These are phyloP conservation scores for Aspergillus tamarii DNA, from an alignment of 2,329 filamentous ascomycete genomes.

Conservation along the genomic window DNA sequence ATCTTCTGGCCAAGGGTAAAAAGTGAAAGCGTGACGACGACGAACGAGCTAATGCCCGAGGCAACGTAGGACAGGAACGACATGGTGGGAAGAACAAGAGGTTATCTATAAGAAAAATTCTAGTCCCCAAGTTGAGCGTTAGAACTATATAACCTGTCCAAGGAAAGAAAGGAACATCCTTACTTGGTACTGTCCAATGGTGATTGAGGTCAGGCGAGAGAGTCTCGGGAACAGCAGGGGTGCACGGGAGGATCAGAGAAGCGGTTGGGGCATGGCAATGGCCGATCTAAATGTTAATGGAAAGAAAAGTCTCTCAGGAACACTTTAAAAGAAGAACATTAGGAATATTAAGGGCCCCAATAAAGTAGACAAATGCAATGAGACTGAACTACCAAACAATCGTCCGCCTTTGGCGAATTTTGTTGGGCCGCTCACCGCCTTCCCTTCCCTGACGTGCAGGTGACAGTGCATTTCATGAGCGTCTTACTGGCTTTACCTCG, in stretches of 20 bases:
- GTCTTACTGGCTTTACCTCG: neutral
- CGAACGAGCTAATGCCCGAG: constrained; percentile 66
- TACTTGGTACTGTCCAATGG: constrained; percentile 7
- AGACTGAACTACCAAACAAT: neutral
- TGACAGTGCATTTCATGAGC: constrained; percentile 2
- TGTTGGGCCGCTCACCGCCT: constrained; percentile 15
- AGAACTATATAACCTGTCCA: neutral
- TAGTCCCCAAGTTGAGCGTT: neutral
- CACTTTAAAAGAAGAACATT: neutral
- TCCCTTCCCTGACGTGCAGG: neutral
- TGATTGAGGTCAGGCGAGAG: constrained; percentile 23
- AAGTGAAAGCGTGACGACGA: constrained; percentile 59
- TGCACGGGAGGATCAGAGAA: constrained; percentile 10
- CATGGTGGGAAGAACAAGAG: constrained; percentile 46
- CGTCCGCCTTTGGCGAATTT: constrained; percentile 8
- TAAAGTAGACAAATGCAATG: neutral
- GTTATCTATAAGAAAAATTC: neutral
- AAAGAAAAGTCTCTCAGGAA: neutral
- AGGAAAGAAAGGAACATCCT: neutral
- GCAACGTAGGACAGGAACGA: constrained; percentile 64
- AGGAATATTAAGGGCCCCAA: neutral
- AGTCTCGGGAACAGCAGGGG: constrained; percentile 9
- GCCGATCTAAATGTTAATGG: neutral
- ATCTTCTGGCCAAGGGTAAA: constrained; percentile 48
- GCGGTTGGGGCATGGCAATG: constrained; percentile 19